Evolutionary conservation across 139 green algal species (phyloP).

Genomic region (Volvox africanus): DNA sequence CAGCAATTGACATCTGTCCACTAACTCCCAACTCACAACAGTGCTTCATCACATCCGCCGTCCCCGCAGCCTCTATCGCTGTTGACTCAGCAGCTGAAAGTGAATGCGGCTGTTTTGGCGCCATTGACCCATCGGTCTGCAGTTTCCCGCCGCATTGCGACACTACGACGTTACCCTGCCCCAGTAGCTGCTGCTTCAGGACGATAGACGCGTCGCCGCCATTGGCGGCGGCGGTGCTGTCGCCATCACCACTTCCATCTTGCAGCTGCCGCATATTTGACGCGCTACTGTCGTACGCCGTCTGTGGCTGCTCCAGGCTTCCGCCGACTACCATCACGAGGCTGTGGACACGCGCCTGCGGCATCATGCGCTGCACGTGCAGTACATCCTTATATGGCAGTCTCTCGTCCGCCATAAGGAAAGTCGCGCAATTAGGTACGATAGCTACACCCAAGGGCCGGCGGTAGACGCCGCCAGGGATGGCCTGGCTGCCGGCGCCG

Average conservation of each 20-base stretch:
- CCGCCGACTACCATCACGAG: slow-evolving; percentile 18
- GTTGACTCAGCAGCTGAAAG: too few relatives aligned
- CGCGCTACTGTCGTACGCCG: neutral
- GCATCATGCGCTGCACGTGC: slow-evolving; percentile 21
- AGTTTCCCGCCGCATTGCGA: neutral
- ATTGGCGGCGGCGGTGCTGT: neutral
- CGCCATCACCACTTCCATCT: neutral
- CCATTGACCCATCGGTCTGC: neutral
- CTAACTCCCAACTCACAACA: neutral
- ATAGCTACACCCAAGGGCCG: neutral
- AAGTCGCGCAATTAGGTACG: slow-evolving; percentile 28
- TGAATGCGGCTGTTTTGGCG: too few relatives aligned
- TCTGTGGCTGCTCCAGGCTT: neutral
- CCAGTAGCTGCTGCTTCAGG: neutral
- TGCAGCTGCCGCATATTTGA: neutral
- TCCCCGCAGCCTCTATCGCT: neutral
- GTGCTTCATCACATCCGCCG: neutral
- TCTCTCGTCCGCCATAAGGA: slow-evolving; percentile 27
- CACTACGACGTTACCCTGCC: neutral
- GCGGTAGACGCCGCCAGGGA: neutral
- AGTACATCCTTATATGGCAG: slow-evolving; percentile 40
- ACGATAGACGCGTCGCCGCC: neutral
- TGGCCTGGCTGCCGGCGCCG: neutral
- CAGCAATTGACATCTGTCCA: neutral
- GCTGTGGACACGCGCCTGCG: slow-evolving; percentile 15